These are phyloP conservation scores for Alternaria angustiovoidea DNA, from an alignment of 2,329 filamentous ascomycete genomes.

Conservation along the genomic window DNA sequence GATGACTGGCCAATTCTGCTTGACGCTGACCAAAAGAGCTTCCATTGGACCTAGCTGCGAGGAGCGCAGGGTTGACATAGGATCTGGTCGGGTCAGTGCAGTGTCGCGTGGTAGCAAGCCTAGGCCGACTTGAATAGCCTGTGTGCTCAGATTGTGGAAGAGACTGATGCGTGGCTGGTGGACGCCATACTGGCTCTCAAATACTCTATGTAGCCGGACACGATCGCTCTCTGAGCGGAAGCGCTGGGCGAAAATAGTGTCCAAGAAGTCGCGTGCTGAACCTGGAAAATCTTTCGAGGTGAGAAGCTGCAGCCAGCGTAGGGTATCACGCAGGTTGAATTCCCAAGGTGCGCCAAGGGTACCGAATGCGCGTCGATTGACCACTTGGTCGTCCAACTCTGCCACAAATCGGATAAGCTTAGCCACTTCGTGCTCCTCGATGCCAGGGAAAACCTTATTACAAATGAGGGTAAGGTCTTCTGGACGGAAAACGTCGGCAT, in stretches of 20 bases:
- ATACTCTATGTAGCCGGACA: constrained; percentile 70
- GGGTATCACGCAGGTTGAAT: constrained; percentile 89
- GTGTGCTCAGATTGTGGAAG: constrained; percentile 73
- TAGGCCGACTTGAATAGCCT: constrained; percentile 79
- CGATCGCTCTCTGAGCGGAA: constrained; percentile 80
- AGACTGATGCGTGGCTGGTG: constrained; percentile 54
- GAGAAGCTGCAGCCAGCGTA: constrained; percentile 83
- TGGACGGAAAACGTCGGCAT: constrained; percentile 86
- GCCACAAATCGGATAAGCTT: constrained; percentile 83
- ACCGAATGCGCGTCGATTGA: constrained; percentile 63
- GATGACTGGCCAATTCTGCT: constrained; percentile 87
- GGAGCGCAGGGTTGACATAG: constrained; percentile 38
- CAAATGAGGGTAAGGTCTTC: constrained; percentile 86
- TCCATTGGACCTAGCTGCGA: constrained; percentile 77
- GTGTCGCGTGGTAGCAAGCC: constrained; percentile 72
- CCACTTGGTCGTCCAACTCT: constrained; percentile 75
- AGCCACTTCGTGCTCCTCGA: constrained; percentile 66
- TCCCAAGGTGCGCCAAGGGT: constrained; percentile 83
- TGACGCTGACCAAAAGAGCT: constrained; percentile 84
- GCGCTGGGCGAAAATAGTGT: constrained; percentile 84
- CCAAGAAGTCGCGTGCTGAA: constrained; percentile 75
- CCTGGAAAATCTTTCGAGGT: constrained; percentile 66
- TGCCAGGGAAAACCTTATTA: constrained; percentile 73
- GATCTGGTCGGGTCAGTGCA: constrained; percentile 34
- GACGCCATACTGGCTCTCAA: constrained; percentile 68